Conservation (phyloP, 305 asterid genomes). For the Fraxinus velutina region DNA sequence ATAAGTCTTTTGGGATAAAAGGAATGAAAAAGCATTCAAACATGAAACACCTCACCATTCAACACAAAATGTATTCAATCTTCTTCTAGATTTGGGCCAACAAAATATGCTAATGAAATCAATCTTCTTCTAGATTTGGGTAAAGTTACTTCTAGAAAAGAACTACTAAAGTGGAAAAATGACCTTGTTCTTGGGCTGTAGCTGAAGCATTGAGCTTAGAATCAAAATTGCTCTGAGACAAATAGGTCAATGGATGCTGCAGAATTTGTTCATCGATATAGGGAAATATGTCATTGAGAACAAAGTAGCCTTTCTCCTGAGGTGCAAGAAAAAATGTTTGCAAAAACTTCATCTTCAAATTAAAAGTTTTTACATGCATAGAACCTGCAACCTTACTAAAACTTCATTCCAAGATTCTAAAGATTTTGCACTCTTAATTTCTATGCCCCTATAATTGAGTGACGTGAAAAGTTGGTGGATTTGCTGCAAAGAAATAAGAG, state of each 20-base stretch:
- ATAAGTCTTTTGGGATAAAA: background rate
- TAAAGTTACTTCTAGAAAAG: background rate
- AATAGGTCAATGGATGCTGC: conserved; percentile 68
- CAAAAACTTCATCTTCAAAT: conserved; percentile 69
- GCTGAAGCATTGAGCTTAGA: conserved; percentile 41
- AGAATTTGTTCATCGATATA: conserved; percentile 62
- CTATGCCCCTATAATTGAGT: conserved; percentile 65
- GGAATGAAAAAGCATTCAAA: background rate
- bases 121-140: background rate
- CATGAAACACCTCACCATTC: background rate
- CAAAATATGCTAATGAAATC: background rate
- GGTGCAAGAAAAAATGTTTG: conserved; percentile 97
- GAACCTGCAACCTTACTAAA: conserved; percentile 86
- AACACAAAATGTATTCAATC: background rate
- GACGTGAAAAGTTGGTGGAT: conserved; percentile 74
- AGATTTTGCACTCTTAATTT: conserved; percentile 81
- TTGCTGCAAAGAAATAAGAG: conserved; percentile 50
- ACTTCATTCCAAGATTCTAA: conserved; percentile 95
- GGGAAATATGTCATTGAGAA: conserved; percentile 84
- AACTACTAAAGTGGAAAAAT: background rate
- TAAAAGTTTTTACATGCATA: conserved; percentile 51
- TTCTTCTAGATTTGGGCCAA: too few relatives aligned
- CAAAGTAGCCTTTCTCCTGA: conserved; percentile 84
- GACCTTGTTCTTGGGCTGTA: conserved; percentile 69
- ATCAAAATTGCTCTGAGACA: conserved; percentile 60